phyloP scores from a whole-genome alignment of 2,329 filamentous ascomycete species.

The Alternaria ventricosa region DNA sequence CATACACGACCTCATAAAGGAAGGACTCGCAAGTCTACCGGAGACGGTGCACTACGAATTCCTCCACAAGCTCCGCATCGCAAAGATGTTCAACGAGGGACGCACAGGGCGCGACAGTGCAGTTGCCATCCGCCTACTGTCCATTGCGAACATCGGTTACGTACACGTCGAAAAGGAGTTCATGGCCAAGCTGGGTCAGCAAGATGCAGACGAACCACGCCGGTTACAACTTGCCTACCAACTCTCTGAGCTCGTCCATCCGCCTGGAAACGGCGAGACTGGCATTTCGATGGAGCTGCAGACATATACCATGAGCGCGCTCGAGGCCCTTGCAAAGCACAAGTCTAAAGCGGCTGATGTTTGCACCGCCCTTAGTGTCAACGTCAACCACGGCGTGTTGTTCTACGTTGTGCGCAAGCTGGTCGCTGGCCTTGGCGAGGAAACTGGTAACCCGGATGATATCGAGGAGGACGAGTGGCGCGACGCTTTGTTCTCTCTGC shows the following conservation, averaged over 20 bases:
- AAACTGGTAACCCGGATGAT: conserved; percentile 62
- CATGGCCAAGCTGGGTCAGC: conserved; percentile 81
- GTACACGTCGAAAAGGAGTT: conserved; percentile 85
- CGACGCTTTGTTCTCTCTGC: conserved; percentile 84
- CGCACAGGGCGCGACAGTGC: conserved; percentile 73
- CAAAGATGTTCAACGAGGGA: conserved; percentile 77
- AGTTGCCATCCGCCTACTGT: conserved; percentile 80
- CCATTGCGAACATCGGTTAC: conserved; percentile 89
- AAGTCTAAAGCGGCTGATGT: conserved; percentile 80
- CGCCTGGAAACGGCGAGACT: conserved; percentile 71
- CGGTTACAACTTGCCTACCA: conserved; percentile 91
- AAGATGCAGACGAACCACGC: conserved; percentile 88
- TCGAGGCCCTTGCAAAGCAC: conserved; percentile 86
- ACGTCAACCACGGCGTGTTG: conserved; percentile 93
- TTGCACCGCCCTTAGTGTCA: conserved; percentile 88
- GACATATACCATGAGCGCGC: conserved; percentile 77
- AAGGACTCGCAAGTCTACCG: conserved; percentile 67
- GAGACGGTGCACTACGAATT: conserved; percentile 79
- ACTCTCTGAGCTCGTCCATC: conserved; percentile 88
- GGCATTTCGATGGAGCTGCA: conserved; percentile 78
- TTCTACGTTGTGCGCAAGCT: conserved; percentile 93
- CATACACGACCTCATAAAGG: conserved; percentile 51
- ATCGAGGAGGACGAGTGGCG: conserved; percentile 85
- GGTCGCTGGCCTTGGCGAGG: conserved; percentile 74
- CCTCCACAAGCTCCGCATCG: conserved; percentile 80